A percentile compares a stretch with the other conserved stretches of the same genome.
Conservation (phyloP, 148 eudicot species). For the Oxyria digyna region DNA sequence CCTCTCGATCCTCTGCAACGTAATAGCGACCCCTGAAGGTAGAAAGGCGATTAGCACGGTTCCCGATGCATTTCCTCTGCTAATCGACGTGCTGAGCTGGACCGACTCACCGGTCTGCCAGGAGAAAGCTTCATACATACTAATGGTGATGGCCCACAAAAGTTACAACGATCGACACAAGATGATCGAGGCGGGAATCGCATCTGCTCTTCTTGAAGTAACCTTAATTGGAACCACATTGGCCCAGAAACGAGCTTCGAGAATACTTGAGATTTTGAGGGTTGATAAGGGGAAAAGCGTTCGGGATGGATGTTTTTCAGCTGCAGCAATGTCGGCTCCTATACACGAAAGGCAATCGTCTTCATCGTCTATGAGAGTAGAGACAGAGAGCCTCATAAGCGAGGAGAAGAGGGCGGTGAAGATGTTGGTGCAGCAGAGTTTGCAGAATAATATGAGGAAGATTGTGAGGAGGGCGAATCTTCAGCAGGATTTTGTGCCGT, state of each 20-base stretch:
- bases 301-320: conserved; percentile 22
- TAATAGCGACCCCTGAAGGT: conserved; percentile 49
- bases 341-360: conserved; percentile 37
- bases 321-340: conserved; percentile 48
- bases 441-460: conserved; percentile 80
- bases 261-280: conserved; percentile 64
- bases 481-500: conserved; percentile 80
- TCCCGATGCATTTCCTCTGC: conserved; percentile 34
- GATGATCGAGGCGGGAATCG: conserved; percentile 71
- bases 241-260: conserved; percentile 85
- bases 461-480: conserved; percentile 85
- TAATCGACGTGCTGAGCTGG: conserved; percentile 78
- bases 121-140: conserved; percentile 63
- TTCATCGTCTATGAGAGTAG: neutral
- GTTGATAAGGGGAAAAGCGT: conserved; percentile 58
- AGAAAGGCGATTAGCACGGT: conserved; percentile 38
- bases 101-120: conserved; percentile 76
- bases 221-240: conserved; percentile 83
- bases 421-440: conserved; percentile 77
- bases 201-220: conserved; percentile 63
- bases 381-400: conserved; percentile 29
- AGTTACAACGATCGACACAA: conserved; percentile 55
- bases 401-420: conserved; percentile 82
- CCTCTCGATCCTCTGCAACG: conserved; percentile 64
- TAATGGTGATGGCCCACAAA: conserved; percentile 96